Conservation (phyloP, 2,329 filamentous ascomycete species). For the Thelonectria discophora region DNA sequence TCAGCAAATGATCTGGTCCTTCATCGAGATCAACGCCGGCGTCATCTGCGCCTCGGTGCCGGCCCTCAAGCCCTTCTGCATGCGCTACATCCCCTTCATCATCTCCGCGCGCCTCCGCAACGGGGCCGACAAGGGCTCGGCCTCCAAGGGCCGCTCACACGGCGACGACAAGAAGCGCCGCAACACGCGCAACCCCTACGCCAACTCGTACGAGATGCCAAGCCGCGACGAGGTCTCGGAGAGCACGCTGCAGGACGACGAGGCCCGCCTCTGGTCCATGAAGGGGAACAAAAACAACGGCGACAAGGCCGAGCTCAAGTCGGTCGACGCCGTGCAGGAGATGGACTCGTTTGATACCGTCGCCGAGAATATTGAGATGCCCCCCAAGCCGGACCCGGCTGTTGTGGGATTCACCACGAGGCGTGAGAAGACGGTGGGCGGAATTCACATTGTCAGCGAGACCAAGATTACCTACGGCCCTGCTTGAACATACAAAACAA, state of each 20-base stretch:
- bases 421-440: slow-evolving; percentile 26
- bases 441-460: slow-evolving; percentile 40
- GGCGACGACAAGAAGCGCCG: slow-evolving; percentile 31
- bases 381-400: slow-evolving; percentile 29
- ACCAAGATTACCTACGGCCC: slow-evolving; percentile 37
- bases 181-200: slow-evolving; percentile 25
- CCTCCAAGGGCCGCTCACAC: slow-evolving; percentile 24
- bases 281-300: neutral
- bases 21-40: slow-evolving; percentile 60
- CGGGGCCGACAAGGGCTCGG: slow-evolving; percentile 30
- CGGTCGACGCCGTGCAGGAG: slow-evolving; percentile 30
- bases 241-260: slow-evolving; percentile 36
- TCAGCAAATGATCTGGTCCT: slow-evolving; percentile 51
- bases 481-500: neutral
- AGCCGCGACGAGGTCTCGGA: slow-evolving; percentile 30
- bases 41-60: slow-evolving; percentile 60
- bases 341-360: slow-evolving; percentile 37
- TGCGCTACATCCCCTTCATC: slow-evolving; percentile 44
- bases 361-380: slow-evolving; percentile 22
- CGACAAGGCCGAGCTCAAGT: slow-evolving; percentile 24
- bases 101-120: slow-evolving; percentile 37
- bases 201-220: slow-evolving; percentile 38
- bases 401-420: slow-evolving; percentile 35
- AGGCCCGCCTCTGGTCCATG: slow-evolving; percentile 33
- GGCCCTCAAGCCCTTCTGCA: slow-evolving; percentile 59